Percentiles rank a stretch among this genome's conserved stretches.
Conservation (phyloP, 179 eudicot genomes). For the Silene coronaria region DNA sequence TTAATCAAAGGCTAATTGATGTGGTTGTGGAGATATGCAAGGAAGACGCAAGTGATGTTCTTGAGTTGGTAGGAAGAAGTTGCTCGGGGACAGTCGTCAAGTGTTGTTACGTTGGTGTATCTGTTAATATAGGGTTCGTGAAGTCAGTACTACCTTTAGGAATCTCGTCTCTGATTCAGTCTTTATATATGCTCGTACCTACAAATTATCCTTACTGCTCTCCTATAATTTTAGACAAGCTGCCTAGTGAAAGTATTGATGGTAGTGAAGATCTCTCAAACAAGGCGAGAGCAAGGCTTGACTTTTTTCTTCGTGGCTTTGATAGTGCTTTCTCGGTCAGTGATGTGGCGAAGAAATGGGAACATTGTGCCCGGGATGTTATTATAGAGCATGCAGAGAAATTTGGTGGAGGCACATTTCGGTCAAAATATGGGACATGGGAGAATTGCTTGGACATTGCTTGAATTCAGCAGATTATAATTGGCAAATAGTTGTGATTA, state of each 20-base stretch:
- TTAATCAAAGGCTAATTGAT: constrained; percentile 21
- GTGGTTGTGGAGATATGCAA: constrained; percentile 15
- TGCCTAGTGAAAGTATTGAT: constrained; percentile 26
- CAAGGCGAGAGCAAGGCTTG: constrained; percentile 53
- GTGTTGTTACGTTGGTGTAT: constrained; percentile 20
- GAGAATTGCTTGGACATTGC: constrained; percentile 47
- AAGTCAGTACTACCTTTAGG: background rate
- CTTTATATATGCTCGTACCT: constrained; percentile 39
- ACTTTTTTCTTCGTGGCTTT: constrained; percentile 43
- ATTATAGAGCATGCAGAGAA: constrained; percentile 49
- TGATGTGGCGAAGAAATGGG: constrained; percentile 70
- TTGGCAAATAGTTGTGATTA: constrained; percentile 10
- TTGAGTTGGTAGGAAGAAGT: background rate
- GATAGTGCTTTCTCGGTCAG: constrained; percentile 52
- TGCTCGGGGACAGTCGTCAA: constrained; percentile 17
- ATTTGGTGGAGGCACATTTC: constrained; percentile 64
- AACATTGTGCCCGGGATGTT: constrained; percentile 53
- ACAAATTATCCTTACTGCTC: constrained; percentile 35
- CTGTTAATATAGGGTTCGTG: constrained; percentile 11
- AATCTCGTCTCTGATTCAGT: constrained; percentile 19
- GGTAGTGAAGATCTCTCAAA: constrained; percentile 46
- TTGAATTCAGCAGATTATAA: constrained; percentile 14
- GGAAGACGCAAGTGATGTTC: background rate
- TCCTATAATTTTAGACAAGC: constrained; percentile 32
- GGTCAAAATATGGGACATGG: constrained; percentile 65